phyloP scores from a whole-genome alignment of 2,329 filamentous ascomycete species.

The Colletotrichum nymphaeae region DNA sequence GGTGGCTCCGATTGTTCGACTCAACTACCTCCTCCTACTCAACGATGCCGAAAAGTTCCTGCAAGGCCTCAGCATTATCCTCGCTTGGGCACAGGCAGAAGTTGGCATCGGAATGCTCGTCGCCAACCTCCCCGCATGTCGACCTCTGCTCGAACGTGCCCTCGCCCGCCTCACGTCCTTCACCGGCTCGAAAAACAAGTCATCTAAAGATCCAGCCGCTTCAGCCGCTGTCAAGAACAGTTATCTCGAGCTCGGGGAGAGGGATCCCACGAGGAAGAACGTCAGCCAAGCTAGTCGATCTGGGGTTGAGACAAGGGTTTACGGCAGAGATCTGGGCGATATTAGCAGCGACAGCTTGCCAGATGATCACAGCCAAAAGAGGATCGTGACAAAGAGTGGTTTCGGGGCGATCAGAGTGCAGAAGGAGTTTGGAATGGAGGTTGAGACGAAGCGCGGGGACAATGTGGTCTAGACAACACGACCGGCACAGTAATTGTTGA shows the following conservation, averaged over 20 bases:
- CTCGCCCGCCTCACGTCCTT: slow-evolving; percentile 27
- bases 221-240: slow-evolving; percentile 22
- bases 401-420: slow-evolving; percentile 28
- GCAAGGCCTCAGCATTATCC: slow-evolving; percentile 19
- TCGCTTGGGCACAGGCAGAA: slow-evolving; percentile 31
- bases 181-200: slow-evolving; percentile 29
- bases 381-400: slow-evolving; percentile 10
- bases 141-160: slow-evolving; percentile 26
- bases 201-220: slow-evolving; percentile 10
- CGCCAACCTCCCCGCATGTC: slow-evolving; percentile 30
- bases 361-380: slow-evolving; percentile 29
- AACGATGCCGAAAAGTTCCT: slow-evolving; percentile 30
- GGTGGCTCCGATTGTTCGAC: slow-evolving; percentile 28
- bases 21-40: slow-evolving; percentile 28
- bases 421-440: slow-evolving; percentile 22
- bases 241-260: slow-evolving; percentile 31
- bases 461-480: background rate
- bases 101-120: slow-evolving; percentile 33
- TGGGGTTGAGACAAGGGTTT: slow-evolving; percentile 27
- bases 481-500: background rate
- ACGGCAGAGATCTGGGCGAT: slow-evolving; percentile 25
- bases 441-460: slow-evolving; percentile 18
- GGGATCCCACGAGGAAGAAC: slow-evolving; percentile 14
- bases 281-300: background rate
- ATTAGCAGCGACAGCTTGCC: slow-evolving; percentile 26